Evolutionary conservation across 2,329 filamentous ascomycete species (phyloP), one percentile per base, ranked within the genome.

Genomic region (Delphinella strobiligena): DNA sequence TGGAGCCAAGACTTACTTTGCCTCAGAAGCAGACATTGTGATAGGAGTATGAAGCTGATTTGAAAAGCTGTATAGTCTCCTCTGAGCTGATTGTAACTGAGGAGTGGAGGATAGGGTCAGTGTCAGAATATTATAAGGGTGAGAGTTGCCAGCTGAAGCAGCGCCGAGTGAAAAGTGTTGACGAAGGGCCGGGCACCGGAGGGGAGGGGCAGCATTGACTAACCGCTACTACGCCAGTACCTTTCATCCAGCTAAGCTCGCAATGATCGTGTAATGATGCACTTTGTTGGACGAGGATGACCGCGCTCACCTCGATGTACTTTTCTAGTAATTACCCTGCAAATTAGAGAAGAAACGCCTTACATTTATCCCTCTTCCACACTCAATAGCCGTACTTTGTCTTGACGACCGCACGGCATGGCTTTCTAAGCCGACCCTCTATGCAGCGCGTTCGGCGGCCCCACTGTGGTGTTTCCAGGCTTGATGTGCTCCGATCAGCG

Each of bases 1-100:
- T n/a, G n/a, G 29, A 31, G 32, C 30, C 49, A 55, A 15, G 51
- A 41, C 44, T 47, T 45, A 47, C 45, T 45, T 43, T 33, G 45
- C 38, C 34, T 45, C 43, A 36, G 41, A 18, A 9, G 38, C 31
- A 36, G 46, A 46, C 47, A 49, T 49, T 32, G 33, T 49, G 43
- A 27, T 32, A 31, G 43, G 37, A 11, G 11, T 39, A 35, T 31
- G 18, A 15, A 44, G 22, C 31, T 47, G 46, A 31, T 35, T 29
- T 29, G 38, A 17, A 17, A 47, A 24, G 36, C 27, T 42, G 34
- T 41, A 14, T 5, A 43, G 41, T 19, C 40, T 37, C 39, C 34
- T 17, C 27, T 33, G 37, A 14, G 41, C 10, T n/a, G 36, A 16
- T 17, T 35, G 33, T 2, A 35, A 14, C 33, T 35, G 33, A 18